A percentile compares a stretch with the other conserved stretches of the same genome.
These are phyloP conservation scores for Prillingera fragicola DNA, from an alignment of 1,284 basidiomycete species.

Conservation along the genomic window DNA sequence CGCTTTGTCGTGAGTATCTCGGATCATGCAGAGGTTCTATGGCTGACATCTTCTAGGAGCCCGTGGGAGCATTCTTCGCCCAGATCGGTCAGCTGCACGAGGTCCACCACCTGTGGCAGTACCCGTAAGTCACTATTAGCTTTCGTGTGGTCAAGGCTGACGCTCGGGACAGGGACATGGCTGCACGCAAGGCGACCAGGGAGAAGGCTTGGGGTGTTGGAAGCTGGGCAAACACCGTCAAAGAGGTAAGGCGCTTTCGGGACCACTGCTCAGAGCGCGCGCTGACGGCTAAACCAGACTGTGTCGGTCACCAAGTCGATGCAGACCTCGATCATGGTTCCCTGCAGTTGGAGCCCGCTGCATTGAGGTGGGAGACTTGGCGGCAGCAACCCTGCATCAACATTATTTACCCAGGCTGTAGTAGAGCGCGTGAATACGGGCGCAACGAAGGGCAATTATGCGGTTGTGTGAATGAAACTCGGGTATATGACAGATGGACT, in stretches of 20 bases:
- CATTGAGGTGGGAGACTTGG: conserved; percentile 19
- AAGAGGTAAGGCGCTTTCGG: conserved; percentile 58
- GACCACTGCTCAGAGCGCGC: neutral
- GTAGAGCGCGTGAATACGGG: neutral
- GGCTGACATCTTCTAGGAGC: conserved; percentile 49
- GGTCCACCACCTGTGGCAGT: conserved; percentile 92
- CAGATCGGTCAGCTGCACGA: conserved; percentile 84
- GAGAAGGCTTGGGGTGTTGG: conserved; percentile 88
- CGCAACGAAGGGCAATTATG: no score
- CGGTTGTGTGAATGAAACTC: no score
- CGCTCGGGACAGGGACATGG: conserved; percentile 58
- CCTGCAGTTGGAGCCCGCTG: conserved; percentile 45
- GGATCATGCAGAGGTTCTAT: neutral
- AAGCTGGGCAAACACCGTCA: conserved; percentile 89
- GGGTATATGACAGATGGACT: neutral
- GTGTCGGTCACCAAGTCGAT: conserved; percentile 42
- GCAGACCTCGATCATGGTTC: conserved; percentile 44
- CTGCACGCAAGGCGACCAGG: conserved; percentile 70
- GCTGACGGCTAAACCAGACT: conserved; percentile 24
- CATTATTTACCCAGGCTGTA: neutral
- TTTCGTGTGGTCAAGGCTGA: conserved; percentile 8
- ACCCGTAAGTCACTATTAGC: conserved; percentile 57
- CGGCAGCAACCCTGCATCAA: neutral
- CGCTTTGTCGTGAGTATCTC: conserved; percentile 58
- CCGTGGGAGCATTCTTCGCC: conserved; percentile 90